Conservation (phyloP, 805 yeast species). For the Lachancea meyersii region DNA sequence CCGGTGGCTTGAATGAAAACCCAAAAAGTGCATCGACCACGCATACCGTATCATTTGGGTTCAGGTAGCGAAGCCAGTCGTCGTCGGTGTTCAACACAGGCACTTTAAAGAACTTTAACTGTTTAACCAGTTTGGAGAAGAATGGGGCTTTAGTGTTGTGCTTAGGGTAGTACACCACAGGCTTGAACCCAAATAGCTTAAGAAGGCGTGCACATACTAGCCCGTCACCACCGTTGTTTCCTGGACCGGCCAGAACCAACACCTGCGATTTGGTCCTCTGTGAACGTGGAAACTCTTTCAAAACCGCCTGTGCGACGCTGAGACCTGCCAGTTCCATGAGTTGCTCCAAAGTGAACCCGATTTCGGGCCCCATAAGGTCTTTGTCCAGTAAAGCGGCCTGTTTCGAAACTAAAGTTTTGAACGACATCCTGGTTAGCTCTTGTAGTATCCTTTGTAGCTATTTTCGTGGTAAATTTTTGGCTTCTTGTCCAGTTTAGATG, state of each 20-base stretch:
- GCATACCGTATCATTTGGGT: constrained; percentile 36
- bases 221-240: constrained; percentile 96
- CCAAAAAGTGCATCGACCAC: constrained; percentile 87
- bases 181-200: constrained; percentile 69
- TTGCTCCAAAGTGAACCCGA: constrained; percentile 30
- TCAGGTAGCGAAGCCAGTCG: constrained; percentile 25
- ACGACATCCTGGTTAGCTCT: constrained; percentile 8
- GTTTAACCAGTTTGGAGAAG: constrained; percentile 56
- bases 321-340: constrained; percentile 94
- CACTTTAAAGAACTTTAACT: constrained; percentile 59
- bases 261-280: constrained; percentile 37
- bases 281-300: constrained; percentile 55
- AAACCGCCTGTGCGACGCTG: constrained; percentile 84
- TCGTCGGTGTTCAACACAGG: constrained; percentile 43
- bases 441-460: no score
- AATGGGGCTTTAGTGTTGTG: constrained; percentile 47
- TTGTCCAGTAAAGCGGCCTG: constrained; percentile 72
- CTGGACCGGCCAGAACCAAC: constrained; percentile 84
- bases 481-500: no score
- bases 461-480: no score
- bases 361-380: constrained; percentile 81
- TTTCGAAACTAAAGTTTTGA: constrained; percentile 41
- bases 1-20: constrained; percentile 85
- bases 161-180: constrained; percentile 77
- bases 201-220: constrained; percentile 92